Evolutionary conservation across 768 basidiomycete species (phyloP).

Genomic region (Leccinum boreale): DNA sequence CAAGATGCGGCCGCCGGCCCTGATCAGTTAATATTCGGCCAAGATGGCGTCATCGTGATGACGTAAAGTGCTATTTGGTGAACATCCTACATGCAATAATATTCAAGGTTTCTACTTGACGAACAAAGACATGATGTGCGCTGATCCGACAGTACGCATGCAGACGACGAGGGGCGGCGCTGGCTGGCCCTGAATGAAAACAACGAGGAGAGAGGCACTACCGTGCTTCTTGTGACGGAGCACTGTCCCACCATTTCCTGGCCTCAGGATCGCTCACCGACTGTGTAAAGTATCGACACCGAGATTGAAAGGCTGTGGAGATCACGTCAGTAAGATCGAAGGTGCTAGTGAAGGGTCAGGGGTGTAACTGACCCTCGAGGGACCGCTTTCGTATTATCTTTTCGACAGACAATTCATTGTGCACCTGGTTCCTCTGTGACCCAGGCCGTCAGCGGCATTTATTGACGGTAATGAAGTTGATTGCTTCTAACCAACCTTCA

Average conservation of each 20-base stretch:
- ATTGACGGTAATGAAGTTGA: slow-evolving; percentile 28
- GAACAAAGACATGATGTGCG: slow-evolving; percentile 9
- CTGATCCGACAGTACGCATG: slow-evolving; percentile 11
- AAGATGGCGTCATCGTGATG: slow-evolving; percentile 27
- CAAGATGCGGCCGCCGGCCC: not conserved
- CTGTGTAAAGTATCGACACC: slow-evolving; percentile 77
- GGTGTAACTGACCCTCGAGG: slow-evolving; percentile 54
- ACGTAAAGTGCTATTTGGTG: slow-evolving; percentile 18
- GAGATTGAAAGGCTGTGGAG: slow-evolving; percentile 65
- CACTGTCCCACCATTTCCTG: slow-evolving; percentile 52
- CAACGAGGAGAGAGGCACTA: slow-evolving; percentile 32
- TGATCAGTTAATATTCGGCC: not conserved
- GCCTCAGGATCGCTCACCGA: slow-evolving; percentile 57
- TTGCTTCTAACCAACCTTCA: slow-evolving; percentile 56
- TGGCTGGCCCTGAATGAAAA: slow-evolving; percentile 23
- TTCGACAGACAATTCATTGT: slow-evolving; percentile 71
- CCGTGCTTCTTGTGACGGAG: slow-evolving; percentile 31
- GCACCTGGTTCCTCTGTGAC: slow-evolving; percentile 66
- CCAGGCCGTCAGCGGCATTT: slow-evolving; percentile 26
- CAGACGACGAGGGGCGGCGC: slow-evolving; percentile 10
- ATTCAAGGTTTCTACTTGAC: slow-evolving; percentile 1
- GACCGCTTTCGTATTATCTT: slow-evolving; percentile 67
- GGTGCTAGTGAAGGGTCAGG: slow-evolving; percentile 13
- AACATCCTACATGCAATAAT: not conserved
- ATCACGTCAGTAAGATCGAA: slow-evolving; percentile 18